A percentile compares a stretch with the other conserved stretches of the same genome.
Evolutionary conservation across 2,329 filamentous ascomycete species (phyloP).

Genomic region (Botrytis galanthina): DNA sequence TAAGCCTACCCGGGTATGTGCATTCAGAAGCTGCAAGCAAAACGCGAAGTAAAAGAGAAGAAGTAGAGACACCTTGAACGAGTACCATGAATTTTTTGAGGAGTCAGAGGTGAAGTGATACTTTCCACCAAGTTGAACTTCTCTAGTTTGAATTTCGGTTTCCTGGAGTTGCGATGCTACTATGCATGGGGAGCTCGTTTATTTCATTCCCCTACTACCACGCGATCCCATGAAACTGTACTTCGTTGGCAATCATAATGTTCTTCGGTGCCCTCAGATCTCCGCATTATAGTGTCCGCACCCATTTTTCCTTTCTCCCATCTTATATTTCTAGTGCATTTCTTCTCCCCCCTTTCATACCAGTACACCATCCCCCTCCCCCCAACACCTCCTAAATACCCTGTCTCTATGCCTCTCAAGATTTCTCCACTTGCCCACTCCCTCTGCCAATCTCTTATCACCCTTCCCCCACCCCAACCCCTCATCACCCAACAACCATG

Average conservation of each 20-base stretch:
- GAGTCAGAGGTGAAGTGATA: background rate
- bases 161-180: background rate
- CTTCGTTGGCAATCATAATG: background rate
- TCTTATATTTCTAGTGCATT: background rate
- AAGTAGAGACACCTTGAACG: background rate
- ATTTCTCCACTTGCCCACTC: constrained; percentile 56
- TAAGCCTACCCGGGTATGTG: background rate
- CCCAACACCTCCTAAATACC: constrained; percentile 45
- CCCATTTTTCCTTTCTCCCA: background rate
- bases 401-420: constrained; percentile 64
- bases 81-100: background rate
- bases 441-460: constrained; percentile 48
- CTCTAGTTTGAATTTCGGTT: background rate
- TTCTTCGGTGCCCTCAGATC: background rate
- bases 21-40: background rate
- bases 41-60: background rate
- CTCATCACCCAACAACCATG: constrained; percentile 71
- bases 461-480: constrained; percentile 58
- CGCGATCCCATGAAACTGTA: background rate
- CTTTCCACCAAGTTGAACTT: too few species aligned
- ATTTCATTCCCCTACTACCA: background rate
- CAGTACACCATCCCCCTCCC: constrained; percentile 44
- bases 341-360: background rate
- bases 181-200: background rate
- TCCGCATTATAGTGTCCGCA: background rate